Percentiles rank a stretch among this genome's conserved stretches.
phyloP scores from a whole-genome alignment of 2,329 filamentous ascomycete species.

The Claviceps humidiphila region DNA sequence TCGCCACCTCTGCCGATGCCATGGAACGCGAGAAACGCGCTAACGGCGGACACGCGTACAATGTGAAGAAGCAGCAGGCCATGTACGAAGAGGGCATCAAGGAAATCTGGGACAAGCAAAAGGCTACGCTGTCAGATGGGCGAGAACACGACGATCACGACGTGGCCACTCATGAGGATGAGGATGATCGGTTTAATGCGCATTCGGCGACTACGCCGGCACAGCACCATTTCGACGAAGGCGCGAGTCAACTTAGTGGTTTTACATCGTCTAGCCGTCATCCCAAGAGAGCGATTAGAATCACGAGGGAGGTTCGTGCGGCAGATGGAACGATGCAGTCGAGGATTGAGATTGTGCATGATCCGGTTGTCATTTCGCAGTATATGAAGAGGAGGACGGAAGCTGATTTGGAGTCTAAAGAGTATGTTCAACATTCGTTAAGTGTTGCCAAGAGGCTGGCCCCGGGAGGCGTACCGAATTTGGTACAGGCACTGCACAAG shows the following conservation, averaged over 20 bases:
- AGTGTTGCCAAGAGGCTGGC: not conserved
- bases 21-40: slow-evolving; percentile 78
- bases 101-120: slow-evolving; percentile 86
- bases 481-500: slow-evolving; percentile 10
- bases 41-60: slow-evolving; percentile 91
- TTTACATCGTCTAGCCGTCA: slow-evolving; percentile 52
- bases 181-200: slow-evolving; percentile 57
- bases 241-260: slow-evolving; percentile 63
- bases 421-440: slow-evolving; percentile 37
- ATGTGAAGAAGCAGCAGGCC: slow-evolving; percentile 85
- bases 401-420: slow-evolving; percentile 57
- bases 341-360: slow-evolving; percentile 57
- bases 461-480: slow-evolving; percentile 10
- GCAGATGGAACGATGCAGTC: slow-evolving; percentile 40
- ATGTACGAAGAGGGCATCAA: slow-evolving; percentile 86
- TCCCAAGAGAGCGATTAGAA: slow-evolving; percentile 54
- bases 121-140: slow-evolving; percentile 58
- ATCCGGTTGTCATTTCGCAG: slow-evolving; percentile 76
- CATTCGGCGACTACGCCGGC: slow-evolving; percentile 59
- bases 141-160: slow-evolving; percentile 55
- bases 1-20: slow-evolving; percentile 63
- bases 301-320: slow-evolving; percentile 48
- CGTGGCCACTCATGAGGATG: slow-evolving; percentile 42
- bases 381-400: slow-evolving; percentile 70
- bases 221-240: slow-evolving; percentile 50